These are phyloP conservation scores for Corymbia citriodora DNA, from an alignment of 441 rosid genomes.

Conservation along the genomic window DNA sequence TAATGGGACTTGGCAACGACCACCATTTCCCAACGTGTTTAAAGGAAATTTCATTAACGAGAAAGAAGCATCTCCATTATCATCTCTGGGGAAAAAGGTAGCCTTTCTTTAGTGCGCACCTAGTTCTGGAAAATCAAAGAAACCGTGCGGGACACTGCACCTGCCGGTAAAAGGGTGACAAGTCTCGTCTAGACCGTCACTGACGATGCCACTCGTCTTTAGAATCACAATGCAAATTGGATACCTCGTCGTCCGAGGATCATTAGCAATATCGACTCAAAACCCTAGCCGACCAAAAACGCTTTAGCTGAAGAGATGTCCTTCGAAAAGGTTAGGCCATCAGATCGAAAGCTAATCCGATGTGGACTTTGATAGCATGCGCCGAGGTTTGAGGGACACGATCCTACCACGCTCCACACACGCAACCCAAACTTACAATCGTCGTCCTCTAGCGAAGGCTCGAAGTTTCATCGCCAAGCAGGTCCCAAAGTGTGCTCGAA, in stretches of 20 bases:
- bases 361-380: background rate
- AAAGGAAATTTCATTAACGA: background rate
- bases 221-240: background rate
- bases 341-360: background rate
- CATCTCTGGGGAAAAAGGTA: background rate
- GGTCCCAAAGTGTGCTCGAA: background rate
- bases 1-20: background rate
- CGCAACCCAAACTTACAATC: background rate
- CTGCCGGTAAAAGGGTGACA: background rate
- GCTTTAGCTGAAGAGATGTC: background rate
- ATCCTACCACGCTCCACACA: background rate
- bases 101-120: background rate
- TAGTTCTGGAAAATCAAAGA: background rate
- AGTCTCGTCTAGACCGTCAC: background rate
- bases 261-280: background rate
- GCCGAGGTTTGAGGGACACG: background rate
- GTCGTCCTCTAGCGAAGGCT: background rate
- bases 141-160: background rate
- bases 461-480: background rate
- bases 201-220: background rate
- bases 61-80: background rate
- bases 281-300: background rate
- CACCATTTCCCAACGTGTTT: background rate
- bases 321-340: background rate
- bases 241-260: background rate